phyloP scores from a whole-genome alignment of 805 yeast genomes.

The baker's yeast (Saccharomyces cerevisiae) region DNA sequence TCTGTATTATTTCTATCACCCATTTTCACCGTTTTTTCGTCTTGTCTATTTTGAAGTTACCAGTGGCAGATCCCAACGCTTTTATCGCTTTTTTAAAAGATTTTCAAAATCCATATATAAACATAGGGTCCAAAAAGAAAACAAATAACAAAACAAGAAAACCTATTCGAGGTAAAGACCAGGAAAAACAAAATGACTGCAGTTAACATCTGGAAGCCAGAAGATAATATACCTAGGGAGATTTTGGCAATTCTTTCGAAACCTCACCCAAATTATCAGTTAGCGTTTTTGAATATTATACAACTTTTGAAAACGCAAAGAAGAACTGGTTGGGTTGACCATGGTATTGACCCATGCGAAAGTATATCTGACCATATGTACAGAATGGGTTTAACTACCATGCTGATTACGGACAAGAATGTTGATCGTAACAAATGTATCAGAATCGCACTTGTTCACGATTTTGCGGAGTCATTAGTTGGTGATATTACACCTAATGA shows the following conservation, averaged over 20 bases:
- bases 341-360: conserved; percentile 38
- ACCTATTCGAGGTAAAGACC: not conserved
- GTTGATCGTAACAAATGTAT: conserved; percentile 63
- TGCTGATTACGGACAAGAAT: conserved; percentile 46
- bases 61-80: not conserved
- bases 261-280: conserved; percentile 37
- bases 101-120: not conserved
- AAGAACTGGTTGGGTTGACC: conserved; percentile 91
- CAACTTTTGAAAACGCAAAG: conserved; percentile 64
- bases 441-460: conserved; percentile 82
- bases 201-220: conserved; percentile 38
- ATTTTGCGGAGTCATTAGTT: conserved; percentile 87
- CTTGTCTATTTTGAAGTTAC: not conserved
- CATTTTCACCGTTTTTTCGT: not conserved
- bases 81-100: not conserved
- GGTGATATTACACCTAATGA: conserved; percentile 90
- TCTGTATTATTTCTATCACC: not conserved
- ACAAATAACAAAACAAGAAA: not conserved
- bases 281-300: conserved; percentile 57
- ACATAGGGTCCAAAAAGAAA: not conserved
- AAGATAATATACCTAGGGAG: conserved; percentile 32
- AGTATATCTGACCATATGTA: conserved; percentile 90
- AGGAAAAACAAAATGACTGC: conserved; percentile 6
- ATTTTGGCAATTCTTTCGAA: conserved; percentile 12
- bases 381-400: conserved; percentile 76